Evolutionary conservation across 768 basidiomycete species (phyloP).

Genomic region (Suillus fuscotomentosus): DNA sequence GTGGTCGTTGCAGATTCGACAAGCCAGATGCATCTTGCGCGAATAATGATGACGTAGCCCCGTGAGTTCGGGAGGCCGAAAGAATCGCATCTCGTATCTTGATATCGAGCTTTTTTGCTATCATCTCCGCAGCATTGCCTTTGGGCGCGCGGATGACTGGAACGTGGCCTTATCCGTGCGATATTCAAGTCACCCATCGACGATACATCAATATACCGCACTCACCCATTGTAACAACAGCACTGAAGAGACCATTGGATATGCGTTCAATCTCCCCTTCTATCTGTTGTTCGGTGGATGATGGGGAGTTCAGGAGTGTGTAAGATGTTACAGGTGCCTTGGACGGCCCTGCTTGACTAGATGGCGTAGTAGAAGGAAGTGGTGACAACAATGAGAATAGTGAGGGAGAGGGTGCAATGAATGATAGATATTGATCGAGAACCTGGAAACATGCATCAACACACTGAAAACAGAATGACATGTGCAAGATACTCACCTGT

Average conservation of each 20-base stretch:
- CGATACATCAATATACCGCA: constrained; percentile 5
- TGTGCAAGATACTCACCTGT: constrained; percentile 47
- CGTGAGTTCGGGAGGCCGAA: constrained; percentile 62
- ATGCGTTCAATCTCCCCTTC: constrained; percentile 93
- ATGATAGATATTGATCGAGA: constrained; percentile 95
- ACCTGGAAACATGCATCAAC: constrained; percentile 47
- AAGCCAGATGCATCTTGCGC: constrained; percentile 79
- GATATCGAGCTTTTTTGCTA: constrained; percentile 93
- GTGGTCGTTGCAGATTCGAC: constrained; percentile 82
- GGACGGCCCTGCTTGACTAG: constrained; percentile 33
- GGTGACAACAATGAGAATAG: constrained; percentile 87
- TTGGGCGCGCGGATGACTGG: constrained; percentile 93
- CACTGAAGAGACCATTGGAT: constrained; percentile 88
- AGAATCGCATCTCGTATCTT: constrained; percentile 87
- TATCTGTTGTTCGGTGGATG: constrained; percentile 85
- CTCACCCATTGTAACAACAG: constrained; percentile 82
- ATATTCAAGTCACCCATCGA: not conserved
- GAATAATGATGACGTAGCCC: constrained; percentile 61
- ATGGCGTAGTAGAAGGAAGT: constrained; percentile 35
- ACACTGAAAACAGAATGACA: not conserved
- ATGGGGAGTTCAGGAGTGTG: constrained; percentile 85
- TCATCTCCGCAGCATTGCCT: constrained; percentile 98
- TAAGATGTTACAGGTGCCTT: constrained; percentile 63
- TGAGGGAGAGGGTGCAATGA: constrained; percentile 89
- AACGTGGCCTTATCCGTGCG: constrained; percentile 63